These are phyloP conservation scores for Xylaria sp. DNA, from an alignment of 2,329 filamentous ascomycete genomes.

Conservation along the genomic window DNA sequence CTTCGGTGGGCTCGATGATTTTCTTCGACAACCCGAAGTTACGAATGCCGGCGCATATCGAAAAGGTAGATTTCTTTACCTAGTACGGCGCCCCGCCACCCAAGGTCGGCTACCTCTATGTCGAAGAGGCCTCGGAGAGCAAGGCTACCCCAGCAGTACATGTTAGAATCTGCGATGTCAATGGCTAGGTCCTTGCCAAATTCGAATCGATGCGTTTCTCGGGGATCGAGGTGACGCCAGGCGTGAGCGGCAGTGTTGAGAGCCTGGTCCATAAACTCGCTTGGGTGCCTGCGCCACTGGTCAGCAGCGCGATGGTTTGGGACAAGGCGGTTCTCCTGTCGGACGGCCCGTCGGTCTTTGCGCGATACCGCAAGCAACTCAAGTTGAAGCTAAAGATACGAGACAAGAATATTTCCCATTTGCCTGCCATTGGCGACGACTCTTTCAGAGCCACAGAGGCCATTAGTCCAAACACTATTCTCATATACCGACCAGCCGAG, in stretches of 20 bases:
- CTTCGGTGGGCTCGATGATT: slow-evolving; percentile 49
- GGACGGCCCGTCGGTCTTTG: slow-evolving; percentile 21
- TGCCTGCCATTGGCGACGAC: background rate
- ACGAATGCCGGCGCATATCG: slow-evolving; percentile 39
- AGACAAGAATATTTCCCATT: background rate
- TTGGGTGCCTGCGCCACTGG: slow-evolving; percentile 45
- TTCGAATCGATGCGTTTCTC: slow-evolving; percentile 47
- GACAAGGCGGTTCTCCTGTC: background rate
- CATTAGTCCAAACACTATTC: background rate
- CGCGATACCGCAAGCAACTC: background rate
- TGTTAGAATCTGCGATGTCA: slow-evolving; percentile 33
- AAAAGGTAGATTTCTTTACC: slow-evolving; percentile 13
- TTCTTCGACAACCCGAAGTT: slow-evolving; percentile 46
- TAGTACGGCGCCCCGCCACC: slow-evolving; percentile 35
- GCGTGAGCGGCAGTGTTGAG: slow-evolving; percentile 29
- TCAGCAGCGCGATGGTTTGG: slow-evolving; percentile 33
- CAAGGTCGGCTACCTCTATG: slow-evolving; percentile 44
- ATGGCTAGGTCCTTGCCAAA: slow-evolving; percentile 40
- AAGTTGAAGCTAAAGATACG: background rate
- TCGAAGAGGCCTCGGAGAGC: slow-evolving; percentile 38
- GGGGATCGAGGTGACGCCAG: slow-evolving; percentile 44
- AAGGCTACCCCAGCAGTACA: slow-evolving; percentile 36
- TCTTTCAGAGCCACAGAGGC: background rate
- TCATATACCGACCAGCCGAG: background rate
- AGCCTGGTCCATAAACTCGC: slow-evolving; percentile 45